phyloP scores from a whole-genome alignment of 2,329 filamentous ascomycete genomes.

The Pleoardoris graminearum region DNA sequence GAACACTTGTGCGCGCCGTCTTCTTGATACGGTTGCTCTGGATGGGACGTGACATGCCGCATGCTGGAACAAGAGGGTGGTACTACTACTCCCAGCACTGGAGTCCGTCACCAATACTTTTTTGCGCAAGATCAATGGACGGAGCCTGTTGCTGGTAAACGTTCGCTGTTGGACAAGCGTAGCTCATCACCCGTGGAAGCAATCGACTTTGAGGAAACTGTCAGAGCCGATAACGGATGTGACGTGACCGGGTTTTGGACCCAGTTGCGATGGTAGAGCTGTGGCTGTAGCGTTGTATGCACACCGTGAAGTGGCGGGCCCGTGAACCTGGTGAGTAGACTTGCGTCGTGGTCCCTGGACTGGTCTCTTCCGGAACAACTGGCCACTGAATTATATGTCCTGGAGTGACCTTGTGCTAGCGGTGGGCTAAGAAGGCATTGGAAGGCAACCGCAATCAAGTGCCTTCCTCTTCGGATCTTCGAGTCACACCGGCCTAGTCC shows the following conservation, averaged over 20 bases:
- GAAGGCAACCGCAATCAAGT: too few relatives aligned
- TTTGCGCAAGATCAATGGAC: background rate
- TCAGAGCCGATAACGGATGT: background rate
- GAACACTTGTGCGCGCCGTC: conserved; percentile 5
- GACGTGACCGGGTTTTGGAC: background rate
- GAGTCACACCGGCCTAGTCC: too few relatives aligned
- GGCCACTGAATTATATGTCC: too few relatives aligned
- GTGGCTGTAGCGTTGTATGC: too few relatives aligned
- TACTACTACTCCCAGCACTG: background rate
- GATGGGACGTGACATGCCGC: background rate
- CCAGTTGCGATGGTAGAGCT: too few relatives aligned
- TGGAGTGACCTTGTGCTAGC: too few relatives aligned
- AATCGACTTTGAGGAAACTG: background rate
- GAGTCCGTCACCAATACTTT: background rate
- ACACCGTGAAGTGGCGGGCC: too few relatives aligned
- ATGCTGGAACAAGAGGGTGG: background rate
- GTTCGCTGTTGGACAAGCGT: background rate
- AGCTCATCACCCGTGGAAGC: background rate
- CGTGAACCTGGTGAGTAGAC: too few relatives aligned
- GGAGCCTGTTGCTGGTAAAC: background rate
- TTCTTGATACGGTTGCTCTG: background rate
- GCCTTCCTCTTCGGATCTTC: too few relatives aligned
- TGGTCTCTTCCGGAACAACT: too few relatives aligned
- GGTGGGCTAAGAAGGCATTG: too few relatives aligned
- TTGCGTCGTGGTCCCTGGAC: too few relatives aligned